Evolutionary conservation across 257 asterid species (phyloP).

Genomic region (Anisodus tanguticus): DNA sequence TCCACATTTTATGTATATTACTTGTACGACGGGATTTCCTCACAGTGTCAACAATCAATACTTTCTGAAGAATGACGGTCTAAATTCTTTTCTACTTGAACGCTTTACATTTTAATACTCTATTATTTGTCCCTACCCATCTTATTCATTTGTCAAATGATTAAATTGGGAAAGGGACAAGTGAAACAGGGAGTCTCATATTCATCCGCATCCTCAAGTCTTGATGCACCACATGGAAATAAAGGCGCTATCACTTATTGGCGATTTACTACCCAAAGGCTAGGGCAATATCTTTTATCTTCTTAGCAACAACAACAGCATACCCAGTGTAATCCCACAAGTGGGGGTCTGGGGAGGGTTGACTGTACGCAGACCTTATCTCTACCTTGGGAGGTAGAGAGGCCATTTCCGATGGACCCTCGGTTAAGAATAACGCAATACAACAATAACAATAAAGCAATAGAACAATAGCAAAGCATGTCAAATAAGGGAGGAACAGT

Average conservation of each 20-base stretch:
- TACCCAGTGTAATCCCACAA: no score
- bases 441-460: no score
- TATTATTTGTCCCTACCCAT: neutral
- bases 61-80: neutral
- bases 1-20: no score
- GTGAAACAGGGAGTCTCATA: neutral
- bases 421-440: no score
- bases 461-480: no score
- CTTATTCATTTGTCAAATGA: neutral
- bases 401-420: no score
- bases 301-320: neutral
- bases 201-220: neutral
- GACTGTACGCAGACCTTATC: no score
- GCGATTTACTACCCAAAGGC: neutral
- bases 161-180: neutral
- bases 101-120: neutral
- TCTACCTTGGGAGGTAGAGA: no score
- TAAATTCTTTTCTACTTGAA: neutral
- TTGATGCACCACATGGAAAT: neutral
- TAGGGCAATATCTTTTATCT: neutral
- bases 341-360: no score
- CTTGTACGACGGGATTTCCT: no score
- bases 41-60: no score
- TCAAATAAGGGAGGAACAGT: no score
- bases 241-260: neutral